phyloP scores from a whole-genome alignment of 1,284 basidiomycete genomes.

The Fomitopsis schrenkii region DNA sequence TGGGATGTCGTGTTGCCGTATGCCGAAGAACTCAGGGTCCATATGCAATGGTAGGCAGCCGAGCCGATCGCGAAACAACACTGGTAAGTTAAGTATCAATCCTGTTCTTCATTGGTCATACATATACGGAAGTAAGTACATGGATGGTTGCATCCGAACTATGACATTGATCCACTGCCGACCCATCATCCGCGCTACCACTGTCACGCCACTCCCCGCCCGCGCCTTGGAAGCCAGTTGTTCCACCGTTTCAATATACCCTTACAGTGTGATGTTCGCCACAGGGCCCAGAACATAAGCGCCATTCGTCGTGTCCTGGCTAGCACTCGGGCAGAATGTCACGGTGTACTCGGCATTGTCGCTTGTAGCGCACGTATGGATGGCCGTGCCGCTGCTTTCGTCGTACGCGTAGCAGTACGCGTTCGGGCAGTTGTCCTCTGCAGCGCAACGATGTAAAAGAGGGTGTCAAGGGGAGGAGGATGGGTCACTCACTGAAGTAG shows the following conservation, averaged over 20 bases:
- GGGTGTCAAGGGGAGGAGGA: too few relatives aligned
- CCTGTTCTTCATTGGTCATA: background rate
- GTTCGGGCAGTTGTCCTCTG: constrained; percentile 42
- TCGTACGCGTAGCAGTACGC: constrained; percentile 50
- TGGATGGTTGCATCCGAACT: too few relatives aligned
- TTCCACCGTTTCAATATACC: too few relatives aligned
- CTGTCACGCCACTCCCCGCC: too few relatives aligned
- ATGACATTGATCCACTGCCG: too few relatives aligned
- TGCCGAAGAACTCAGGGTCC: background rate
- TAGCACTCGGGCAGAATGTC: constrained; percentile 41
- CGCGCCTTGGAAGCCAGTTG: too few relatives aligned
- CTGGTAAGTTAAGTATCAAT: background rate
- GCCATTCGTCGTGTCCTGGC: background rate
- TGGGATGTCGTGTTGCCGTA: background rate
- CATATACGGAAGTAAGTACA: too few relatives aligned
- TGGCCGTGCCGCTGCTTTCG: constrained; percentile 41
- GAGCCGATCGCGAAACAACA: too few relatives aligned
- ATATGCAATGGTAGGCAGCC: background rate
- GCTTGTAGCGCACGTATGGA: constrained; percentile 38
- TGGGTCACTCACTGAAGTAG: constrained; percentile 40
- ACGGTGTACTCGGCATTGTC: constrained; percentile 40
- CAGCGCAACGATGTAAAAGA: too few relatives aligned
- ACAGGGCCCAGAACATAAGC: background rate
- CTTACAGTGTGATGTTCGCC: background rate
- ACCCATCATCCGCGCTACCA: too few relatives aligned